These are phyloP conservation scores for Talaromyces wortmannii DNA, from an alignment of 495 filamentous ascomycete species.

Conservation along the genomic window DNA sequence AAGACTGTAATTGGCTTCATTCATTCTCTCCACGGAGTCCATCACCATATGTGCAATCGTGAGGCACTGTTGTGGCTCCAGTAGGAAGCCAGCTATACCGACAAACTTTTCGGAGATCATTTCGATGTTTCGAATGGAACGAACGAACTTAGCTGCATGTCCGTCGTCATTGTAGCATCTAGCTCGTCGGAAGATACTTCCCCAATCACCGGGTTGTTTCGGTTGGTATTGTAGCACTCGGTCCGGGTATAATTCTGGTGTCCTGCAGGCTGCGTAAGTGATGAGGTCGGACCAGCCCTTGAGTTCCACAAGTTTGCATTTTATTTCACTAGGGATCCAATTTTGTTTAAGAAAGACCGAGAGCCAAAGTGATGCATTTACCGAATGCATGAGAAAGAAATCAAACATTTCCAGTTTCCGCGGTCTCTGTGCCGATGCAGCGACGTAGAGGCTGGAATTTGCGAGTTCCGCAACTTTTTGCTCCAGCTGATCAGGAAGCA, in stretches of 20 bases:
- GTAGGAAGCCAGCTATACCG: constrained; percentile 8
- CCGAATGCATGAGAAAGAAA: constrained; percentile 35
- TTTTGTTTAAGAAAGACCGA: constrained; percentile 14
- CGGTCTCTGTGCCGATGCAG: constrained; percentile 16
- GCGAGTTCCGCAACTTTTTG: constrained; percentile 24
- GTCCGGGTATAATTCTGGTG: constrained; percentile 9
- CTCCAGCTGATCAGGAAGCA: constrained; percentile 12
- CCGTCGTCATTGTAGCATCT: constrained; percentile 28
- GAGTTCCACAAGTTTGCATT: constrained; percentile 25
- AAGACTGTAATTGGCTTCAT: background rate
- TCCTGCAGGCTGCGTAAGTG: constrained; percentile 22
- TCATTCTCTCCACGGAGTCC: constrained; percentile 13
- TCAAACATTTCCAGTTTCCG: constrained; percentile 26
- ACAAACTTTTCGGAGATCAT: constrained; percentile 9
- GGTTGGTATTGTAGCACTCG: constrained; percentile 12
- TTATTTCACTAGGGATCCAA: constrained; percentile 21
- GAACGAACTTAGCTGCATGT: constrained; percentile 29
- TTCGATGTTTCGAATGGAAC: constrained; percentile 24
- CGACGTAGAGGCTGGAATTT: constrained; percentile 13
- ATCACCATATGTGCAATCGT: constrained; percentile 24
- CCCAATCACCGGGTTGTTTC: constrained; percentile 18
- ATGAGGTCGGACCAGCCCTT: constrained; percentile 27
- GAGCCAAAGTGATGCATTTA: constrained; percentile 22
- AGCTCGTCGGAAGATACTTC: constrained; percentile 17
- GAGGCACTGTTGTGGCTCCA: constrained; percentile 24